Evolutionary conservation across 225 moss, liverwort and hornwort species (phyloP).

Genomic region (Antitrichia curtipendula): DNA sequence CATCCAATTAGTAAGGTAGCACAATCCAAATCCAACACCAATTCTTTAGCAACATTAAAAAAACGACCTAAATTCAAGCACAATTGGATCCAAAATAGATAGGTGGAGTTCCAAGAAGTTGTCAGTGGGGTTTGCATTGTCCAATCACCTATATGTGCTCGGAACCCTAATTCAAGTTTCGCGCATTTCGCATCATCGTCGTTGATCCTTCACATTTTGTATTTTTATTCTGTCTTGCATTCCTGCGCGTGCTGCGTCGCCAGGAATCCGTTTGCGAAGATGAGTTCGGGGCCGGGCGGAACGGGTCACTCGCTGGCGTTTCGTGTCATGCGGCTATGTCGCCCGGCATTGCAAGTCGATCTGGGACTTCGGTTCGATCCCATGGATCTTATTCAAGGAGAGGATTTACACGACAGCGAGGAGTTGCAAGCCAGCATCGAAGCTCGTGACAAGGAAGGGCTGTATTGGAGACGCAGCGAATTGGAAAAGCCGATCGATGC

Average conservation of each 20-base stretch:
- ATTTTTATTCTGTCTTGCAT: not conserved
- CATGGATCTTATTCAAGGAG: slow-evolving; percentile 83
- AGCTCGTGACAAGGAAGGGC: slow-evolving; percentile 46
- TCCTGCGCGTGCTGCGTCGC: not conserved
- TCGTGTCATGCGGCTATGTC: slow-evolving; percentile 93
- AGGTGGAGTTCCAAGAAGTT: too few relatives aligned
- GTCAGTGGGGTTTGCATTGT: too few relatives aligned
- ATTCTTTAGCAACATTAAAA: too few relatives aligned
- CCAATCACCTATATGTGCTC: too few relatives aligned
- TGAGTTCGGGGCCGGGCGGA: slow-evolving; percentile 66
- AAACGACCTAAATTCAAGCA: too few relatives aligned
- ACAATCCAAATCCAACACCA: too few relatives aligned
- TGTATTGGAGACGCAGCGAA: slow-evolving; percentile 42
- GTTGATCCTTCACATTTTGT: not conserved
- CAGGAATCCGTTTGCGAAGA: not conserved
- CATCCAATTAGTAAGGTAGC: not conserved
- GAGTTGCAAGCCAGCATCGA: slow-evolving; percentile 32
- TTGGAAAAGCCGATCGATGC: slow-evolving; percentile 80
- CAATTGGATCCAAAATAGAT: too few relatives aligned
- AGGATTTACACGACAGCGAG: slow-evolving; percentile 51
- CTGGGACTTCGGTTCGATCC: slow-evolving; percentile 73
- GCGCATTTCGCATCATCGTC: not conserved
- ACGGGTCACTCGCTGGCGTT: slow-evolving; percentile 89
- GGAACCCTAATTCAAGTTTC: not conserved
- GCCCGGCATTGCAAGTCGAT: slow-evolving; percentile 91